Percentiles rank a stretch among this genome's conserved stretches.
Conservation (phyloP, 2,329 filamentous ascomycete species). For the Hypoxylon sp. region DNA sequence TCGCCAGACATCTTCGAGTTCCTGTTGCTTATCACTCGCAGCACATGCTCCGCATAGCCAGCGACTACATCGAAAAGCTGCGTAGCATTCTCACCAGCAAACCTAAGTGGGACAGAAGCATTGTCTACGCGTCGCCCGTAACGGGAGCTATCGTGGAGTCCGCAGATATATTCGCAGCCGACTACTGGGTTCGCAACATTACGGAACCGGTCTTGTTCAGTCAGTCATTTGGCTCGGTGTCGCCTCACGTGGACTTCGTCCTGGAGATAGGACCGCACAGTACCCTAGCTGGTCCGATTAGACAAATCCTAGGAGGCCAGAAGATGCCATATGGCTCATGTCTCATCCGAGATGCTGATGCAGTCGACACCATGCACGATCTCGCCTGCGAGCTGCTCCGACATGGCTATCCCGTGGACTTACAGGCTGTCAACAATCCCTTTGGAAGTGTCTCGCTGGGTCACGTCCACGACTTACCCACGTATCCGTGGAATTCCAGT, state of each 20-base stretch:
- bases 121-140: slow-evolving; percentile 37
- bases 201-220: slow-evolving; percentile 40
- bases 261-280: slow-evolving; percentile 46
- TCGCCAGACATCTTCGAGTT: slow-evolving; percentile 39
- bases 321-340: slow-evolving; percentile 26
- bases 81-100: too few species aligned
- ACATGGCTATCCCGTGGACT: slow-evolving; percentile 19
- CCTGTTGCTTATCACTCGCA: slow-evolving; percentile 45
- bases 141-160: slow-evolving; percentile 38
- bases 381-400: slow-evolving; percentile 35
- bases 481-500: slow-evolving; percentile 55
- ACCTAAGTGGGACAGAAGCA: background rate
- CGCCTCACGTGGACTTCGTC: slow-evolving; percentile 33
- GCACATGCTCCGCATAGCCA: slow-evolving; percentile 5
- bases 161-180: slow-evolving; percentile 4
- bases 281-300: slow-evolving; percentile 42
- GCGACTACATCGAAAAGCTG: background rate
- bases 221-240: slow-evolving; percentile 32
- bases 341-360: slow-evolving; percentile 29
- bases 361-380: slow-evolving; percentile 41
- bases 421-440: slow-evolving; percentile 35
- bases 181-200: slow-evolving; percentile 34
- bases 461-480: slow-evolving; percentile 48
- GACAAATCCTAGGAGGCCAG: slow-evolving; percentile 40
- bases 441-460: slow-evolving; percentile 16